Percentiles rank a stretch among this genome's conserved stretches.
Evolutionary conservation across 371 early-diverging fungal species (phyloP).

Genomic region (Parasitella parasitica): DNA sequence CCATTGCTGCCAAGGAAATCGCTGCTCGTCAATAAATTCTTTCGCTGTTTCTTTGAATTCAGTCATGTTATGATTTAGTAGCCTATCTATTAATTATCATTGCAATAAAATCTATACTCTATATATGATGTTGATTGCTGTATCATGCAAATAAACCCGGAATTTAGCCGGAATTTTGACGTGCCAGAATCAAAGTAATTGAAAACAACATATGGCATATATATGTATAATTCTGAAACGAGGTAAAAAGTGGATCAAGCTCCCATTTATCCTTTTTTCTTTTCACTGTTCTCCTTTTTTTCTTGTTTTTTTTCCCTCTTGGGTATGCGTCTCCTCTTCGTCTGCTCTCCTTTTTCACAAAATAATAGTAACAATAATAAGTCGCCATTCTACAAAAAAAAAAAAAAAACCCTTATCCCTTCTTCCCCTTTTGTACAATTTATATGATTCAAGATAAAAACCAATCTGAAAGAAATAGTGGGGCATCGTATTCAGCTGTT

Average conservation of each 20-base stretch:
- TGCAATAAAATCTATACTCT: background rate
- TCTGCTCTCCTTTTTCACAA: background rate
- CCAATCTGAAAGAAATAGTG: background rate
- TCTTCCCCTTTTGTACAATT: background rate
- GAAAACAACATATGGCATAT: too few relatives aligned
- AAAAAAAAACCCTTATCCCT: background rate
- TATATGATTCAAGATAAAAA: background rate
- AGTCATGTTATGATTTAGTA: background rate
- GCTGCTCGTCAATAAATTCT: slow-evolving; percentile 53
- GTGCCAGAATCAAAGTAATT: too few relatives aligned
- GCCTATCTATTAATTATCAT: background rate
- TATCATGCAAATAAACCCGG: background rate
- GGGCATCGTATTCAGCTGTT: background rate
- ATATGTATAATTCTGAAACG: background rate
- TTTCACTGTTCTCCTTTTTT: background rate
- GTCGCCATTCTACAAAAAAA: background rate
- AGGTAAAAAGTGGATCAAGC: background rate
- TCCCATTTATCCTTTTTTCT: background rate
- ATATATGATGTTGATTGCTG: background rate
- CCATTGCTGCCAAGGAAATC: slow-evolving; percentile 67
- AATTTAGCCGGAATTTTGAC: background rate
- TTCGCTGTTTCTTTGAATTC: background rate
- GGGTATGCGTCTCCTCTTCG: background rate
- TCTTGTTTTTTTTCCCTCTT: background rate
- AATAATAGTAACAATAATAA: background rate